phyloP scores from a whole-genome alignment of 2,329 filamentous ascomycete genomes.

The Aspergillus hortae region DNA sequence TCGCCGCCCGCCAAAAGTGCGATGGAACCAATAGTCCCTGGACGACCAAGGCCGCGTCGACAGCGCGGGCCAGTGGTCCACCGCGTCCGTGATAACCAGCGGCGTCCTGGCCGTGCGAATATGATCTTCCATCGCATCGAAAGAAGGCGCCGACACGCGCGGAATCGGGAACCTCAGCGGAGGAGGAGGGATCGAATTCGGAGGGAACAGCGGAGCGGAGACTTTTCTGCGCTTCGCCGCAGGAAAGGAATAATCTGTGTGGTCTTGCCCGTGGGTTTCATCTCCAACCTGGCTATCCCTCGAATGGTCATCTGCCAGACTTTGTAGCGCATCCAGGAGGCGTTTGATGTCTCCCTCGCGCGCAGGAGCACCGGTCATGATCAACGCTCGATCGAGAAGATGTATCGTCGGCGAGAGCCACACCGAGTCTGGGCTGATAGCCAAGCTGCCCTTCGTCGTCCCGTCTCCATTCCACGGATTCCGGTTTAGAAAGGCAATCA shows the following conservation, averaged over 20 bases:
- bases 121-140: slow-evolving; percentile 61
- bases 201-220: slow-evolving; percentile 31
- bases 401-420: slow-evolving; percentile 60
- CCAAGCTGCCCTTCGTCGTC: slow-evolving; percentile 4
- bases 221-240: slow-evolving; percentile 31
- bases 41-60: slow-evolving; percentile 64
- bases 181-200: slow-evolving; percentile 30
- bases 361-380: slow-evolving; percentile 65
- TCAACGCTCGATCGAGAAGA: slow-evolving; percentile 70
- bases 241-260: slow-evolving; percentile 1
- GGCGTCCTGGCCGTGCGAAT: slow-evolving; percentile 54
- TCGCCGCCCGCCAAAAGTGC: slow-evolving; percentile 71
- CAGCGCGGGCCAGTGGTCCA: slow-evolving; percentile 75
- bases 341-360: slow-evolving; percentile 46
- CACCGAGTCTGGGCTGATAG: slow-evolving; percentile 20
- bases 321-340: slow-evolving; percentile 33
- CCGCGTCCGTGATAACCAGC: slow-evolving; percentile 64
- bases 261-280: slow-evolving; percentile 5
- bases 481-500: slow-evolving; percentile 15
- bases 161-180: slow-evolving; percentile 35
- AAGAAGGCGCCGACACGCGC: slow-evolving; percentile 46
- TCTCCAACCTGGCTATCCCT: not conserved
- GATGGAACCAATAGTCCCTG: slow-evolving; percentile 68
- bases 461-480: slow-evolving; percentile 4
- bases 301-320: slow-evolving; percentile 9